Evolutionary conservation across 805 yeast species (phyloP), one percentile per base, ranked within the genome.

Genomic region (Metschnikowia colocasiae): DNA sequence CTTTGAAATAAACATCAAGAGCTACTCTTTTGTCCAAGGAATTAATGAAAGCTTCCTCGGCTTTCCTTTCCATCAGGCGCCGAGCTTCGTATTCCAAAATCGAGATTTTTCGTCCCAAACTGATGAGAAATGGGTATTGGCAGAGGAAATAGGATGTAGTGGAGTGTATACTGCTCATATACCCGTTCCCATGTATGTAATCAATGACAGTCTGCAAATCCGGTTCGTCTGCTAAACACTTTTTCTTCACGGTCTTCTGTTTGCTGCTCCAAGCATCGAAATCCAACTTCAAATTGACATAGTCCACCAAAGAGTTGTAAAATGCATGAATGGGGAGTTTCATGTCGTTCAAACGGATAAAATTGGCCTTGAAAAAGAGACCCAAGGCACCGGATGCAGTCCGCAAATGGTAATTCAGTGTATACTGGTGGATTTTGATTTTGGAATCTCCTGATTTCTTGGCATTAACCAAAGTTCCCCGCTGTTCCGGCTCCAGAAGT

Each of bases 41-140:
- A 44, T 78, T 79, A 34, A 90, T 76, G 57, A 90, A 90, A 0
- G 96, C 96, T 61, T 87, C 92, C 57, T 89, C 96, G 0, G 96
- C 96, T 57, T 85, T 83, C 45, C 85, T 69, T 57, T 86, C 94
- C 96, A 90, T 90, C 45, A 79, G 84, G 40, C 84, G 65, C 51
- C 81, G 77, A 0, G 92, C 89, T 59, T 89, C 96, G 61, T 87
- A 82, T 55, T 87, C 95, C 52, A 92, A 66, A 2, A 92, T 81
- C 0, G 84, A 74, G 2, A 90, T 85, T 62, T 92, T 92, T 1
- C 89, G 78, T 0, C 95, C 97, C 49, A 92, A 64, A 0, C 95
- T 82, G 20, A 92, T 67, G 43, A 89, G 67, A 60, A 87, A 90
- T 1, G 97, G 97, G 55, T 76, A 90, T 53, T 86, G 85, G 61